These are phyloP conservation scores for Carex kokanica DNA, from an alignment of 176 grass and related monocot genomes.

Conservation along the genomic window DNA sequence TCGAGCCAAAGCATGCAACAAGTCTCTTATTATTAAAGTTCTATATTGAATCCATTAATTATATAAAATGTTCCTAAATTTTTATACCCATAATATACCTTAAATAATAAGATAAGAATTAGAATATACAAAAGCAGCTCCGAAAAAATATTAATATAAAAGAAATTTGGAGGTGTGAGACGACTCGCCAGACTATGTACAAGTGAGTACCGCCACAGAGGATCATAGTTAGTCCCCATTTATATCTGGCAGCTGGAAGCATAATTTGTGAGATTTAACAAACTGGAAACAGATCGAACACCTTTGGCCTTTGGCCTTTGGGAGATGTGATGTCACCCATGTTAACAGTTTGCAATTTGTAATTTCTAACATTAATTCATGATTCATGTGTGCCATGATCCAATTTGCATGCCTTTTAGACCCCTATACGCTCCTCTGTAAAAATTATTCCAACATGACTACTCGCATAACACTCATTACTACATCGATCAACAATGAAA, in stretches of 20 bases:
- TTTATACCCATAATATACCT: no score
- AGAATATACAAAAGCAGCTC: background rate
- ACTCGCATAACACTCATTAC: constrained; percentile 2
- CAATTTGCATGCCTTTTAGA: background rate
- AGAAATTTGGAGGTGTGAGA: background rate
- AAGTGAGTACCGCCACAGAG: background rate
- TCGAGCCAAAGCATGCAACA: constrained; percentile 1
- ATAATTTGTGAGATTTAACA: constrained; percentile 18
- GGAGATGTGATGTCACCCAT: constrained; percentile 24
- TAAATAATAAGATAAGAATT: no score
- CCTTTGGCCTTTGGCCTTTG: background rate
- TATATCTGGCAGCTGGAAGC: constrained; percentile 28
- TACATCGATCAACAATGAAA: background rate
- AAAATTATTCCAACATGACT: constrained; percentile 12
- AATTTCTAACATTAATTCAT: constrained; percentile 10
- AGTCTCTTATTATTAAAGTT: background rate
- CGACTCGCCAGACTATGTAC: background rate
- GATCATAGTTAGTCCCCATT: background rate
- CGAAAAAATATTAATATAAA: background rate
- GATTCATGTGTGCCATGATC: constrained; percentile 27
- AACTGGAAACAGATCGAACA: constrained; percentile 17
- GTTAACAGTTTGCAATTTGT: constrained; percentile 28
- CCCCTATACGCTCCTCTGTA: background rate
- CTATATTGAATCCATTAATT: background rate
- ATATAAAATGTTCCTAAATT: background rate